Conservation (phyloP, 176 grass and related monocot species). For the Echinochloa phyllopogon region DNA sequence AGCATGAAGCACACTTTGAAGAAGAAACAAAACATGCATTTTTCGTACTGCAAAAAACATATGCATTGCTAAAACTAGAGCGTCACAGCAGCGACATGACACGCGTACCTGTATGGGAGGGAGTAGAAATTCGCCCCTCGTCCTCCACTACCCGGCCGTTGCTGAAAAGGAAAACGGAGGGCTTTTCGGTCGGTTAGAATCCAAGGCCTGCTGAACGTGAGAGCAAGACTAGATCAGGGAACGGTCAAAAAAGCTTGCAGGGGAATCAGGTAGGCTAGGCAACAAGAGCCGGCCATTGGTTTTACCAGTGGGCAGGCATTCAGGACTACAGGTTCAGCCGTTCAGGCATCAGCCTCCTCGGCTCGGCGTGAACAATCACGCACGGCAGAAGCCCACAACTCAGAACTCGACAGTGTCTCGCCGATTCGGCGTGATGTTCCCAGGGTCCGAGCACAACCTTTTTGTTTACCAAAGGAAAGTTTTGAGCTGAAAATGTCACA, state of each 20-base stretch:
- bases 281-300: slow-evolving; percentile 60
- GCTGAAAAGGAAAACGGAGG: not conserved
- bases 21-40: not conserved
- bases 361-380: slow-evolving; percentile 49
- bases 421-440: slow-evolving; percentile 51
- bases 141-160: not conserved
- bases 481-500: not conserved
- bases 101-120: not conserved
- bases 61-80: not conserved
- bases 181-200: slow-evolving; percentile 24
- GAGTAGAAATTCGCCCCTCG: not conserved
- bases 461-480: not conserved
- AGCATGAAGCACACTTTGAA: not conserved
- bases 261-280: slow-evolving; percentile 13
- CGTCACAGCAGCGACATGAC: not conserved
- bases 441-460: slow-evolving; percentile 58
- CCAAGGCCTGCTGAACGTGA: slow-evolving; percentile 37
- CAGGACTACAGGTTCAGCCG: not conserved
- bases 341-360: not conserved
- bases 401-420: slow-evolving; percentile 50
- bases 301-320: slow-evolving; percentile 35
- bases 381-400: slow-evolving; percentile 29
- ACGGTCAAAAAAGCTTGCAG: slow-evolving; percentile 28
- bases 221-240: not conserved
- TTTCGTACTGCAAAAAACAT: not conserved